Evolutionary conservation across 2,329 filamentous ascomycete species (phyloP), one percentile per base, ranked within the genome.

Genomic region (Fusarium metavorans): DNA sequence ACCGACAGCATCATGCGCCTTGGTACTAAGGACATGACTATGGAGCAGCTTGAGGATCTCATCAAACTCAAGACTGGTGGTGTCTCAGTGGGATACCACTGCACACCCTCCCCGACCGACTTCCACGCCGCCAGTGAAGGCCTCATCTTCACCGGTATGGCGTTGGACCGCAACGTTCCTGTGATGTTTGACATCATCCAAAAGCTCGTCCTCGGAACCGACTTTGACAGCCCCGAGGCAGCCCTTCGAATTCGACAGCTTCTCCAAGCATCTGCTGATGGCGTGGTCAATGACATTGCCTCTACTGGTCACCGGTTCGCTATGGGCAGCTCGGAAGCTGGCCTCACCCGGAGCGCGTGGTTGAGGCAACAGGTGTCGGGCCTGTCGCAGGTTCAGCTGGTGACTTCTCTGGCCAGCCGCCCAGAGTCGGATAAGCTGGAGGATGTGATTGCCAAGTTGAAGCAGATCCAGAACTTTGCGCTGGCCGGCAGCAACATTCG

Each of bases 11-110:
- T 99, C 71, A 97, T 98, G 93, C 93, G 97, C 23, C 89, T 99
- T 10, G 97, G 97, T 16, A 99, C 96, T 3, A 93, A 93, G 77
- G 90, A 92, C 69, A 94, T 94, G 88, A 92, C 92, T 0, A 98
- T 98, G 93, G 97, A 98, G 82, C 92, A 98, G 82, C 90, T 98
- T 61, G 97, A 99, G 83, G 97, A 98, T 80, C 84, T 95, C 65
- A 98, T 99, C 82, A 98, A 98, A 83, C 88, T 98, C 34, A 97
- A 97, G 85, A 98, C 97, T 2, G 97, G 97, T 23, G 97, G 97
- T 11, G 90, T 99, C 41, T 94, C 92, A 4, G 92, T 97, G 18
- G 92, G 93, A 2, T 95, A 98, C 76, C 94, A 97, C 83, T 90
- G 93, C n/a, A 92, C 93, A 0, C 90, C 95, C 0, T 95, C 92